Evolutionary conservation across 306 rosid genomes (phyloP), one percentile per base, ranked within the genome.

Genomic region (Fagus crenata): DNA sequence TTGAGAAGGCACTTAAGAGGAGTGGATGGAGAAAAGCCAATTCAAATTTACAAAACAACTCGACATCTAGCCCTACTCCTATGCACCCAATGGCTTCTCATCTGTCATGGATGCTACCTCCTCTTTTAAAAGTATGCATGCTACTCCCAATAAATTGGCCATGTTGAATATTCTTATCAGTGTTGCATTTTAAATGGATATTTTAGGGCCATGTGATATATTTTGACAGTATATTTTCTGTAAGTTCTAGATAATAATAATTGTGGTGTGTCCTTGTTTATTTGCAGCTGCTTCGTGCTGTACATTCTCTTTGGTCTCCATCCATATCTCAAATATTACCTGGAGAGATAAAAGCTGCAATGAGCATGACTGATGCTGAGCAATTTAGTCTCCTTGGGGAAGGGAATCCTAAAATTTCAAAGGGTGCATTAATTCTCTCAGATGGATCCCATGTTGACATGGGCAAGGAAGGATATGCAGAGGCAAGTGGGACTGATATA

Each of bases 1-100:
- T 95, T 86, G 99, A 95, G 86, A 95, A 86, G 86, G 99, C 99
- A 39, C 98, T 95, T 49, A 95, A 92, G 92, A 90, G 99, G 84
- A 92, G 98, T 85, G 99, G 97, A 73, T 63, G 82, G 51, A 93
- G 89, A 87, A 92, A 91, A 91, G 69, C 90, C 39, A 83, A 81
- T 55, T 77, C 79, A 77, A 89, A 81, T 81, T 67, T 83, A 64
- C 92, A 89, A 75, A 86, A 85, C 87, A 86, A 64, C 82, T 77
- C 80, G 13, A 67, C 86, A 40, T 84, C 87, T 78, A 70, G 84
- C 82, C 88, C 93, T 41, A 75, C 78, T 78, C 79, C 84, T 61
- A 36, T 79, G 77, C 92, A 95, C 79, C 99, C 97, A 41, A 89
- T 95, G 89, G 90, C 97, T 55, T 81, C 93, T 81, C 99, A 95